Evolutionary conservation across 2,329 filamentous ascomycete genomes (phyloP), one percentile per base, ranked within the genome.

Genomic region (Aspergillus aculeatus): DNA sequence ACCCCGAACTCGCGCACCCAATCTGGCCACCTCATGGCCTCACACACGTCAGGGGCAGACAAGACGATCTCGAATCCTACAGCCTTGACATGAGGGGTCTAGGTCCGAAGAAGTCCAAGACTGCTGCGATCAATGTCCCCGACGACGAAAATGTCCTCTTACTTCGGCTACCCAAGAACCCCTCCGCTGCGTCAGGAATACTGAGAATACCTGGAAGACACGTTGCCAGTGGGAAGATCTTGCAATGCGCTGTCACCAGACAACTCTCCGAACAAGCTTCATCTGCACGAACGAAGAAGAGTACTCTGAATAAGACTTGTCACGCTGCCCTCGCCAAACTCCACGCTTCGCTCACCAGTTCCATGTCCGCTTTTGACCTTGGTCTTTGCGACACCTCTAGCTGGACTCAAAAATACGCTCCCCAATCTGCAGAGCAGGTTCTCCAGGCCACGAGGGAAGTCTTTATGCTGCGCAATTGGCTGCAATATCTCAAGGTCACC

Each of bases 391-490:
- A 98, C 70, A 81, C 80, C 2, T 77, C 83, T 29, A 77, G 86
- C 9, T 99, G 95, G 95, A 74, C 82, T 2, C 88, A 94, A 47
- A 97, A 98, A 69, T 96, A 98, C 75, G 86, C 90, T 0, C 95
- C 95, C 0, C 77, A 74, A 26, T 80, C 77, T 38, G 87, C 91
- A 2, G 79, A 80, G 4, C 86, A 94, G 59, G 87, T 98, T 1
- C 80, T 99, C 11, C 93, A 97, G 69, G 73, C 80, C 16, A 89
- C 89, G 2, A 83, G 80, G 49, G 91, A 97, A 72, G 86, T 86
- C 1, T 70, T 81, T 1, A 78, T 94, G 9, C 77, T 99, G 24
- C 88, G 87, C 59, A 86, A 94, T 61, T 99, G 95, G 95, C 79
- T 99, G 7, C 82, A 85, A 59, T 86, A 83, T 35, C 81, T 96